Evolutionary conservation across 768 basidiomycete genomes (phyloP), one percentile per base, ranked within the genome.

Genomic region (Pholiota molesta): DNA sequence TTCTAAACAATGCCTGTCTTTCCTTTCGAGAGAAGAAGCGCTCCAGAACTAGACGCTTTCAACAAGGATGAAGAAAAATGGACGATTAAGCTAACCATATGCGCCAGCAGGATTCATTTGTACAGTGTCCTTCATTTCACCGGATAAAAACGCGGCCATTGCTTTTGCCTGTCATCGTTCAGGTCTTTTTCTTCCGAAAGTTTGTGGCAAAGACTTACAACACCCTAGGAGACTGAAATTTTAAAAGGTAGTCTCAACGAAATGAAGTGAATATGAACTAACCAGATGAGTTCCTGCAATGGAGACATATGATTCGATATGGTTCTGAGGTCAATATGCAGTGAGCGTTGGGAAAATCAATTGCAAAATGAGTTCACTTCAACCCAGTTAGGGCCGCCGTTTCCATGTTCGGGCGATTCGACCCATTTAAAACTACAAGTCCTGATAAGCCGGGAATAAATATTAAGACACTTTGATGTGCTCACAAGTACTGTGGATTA

Each of bases 91-190:
- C 79, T 29, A 53, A 89, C 89, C 88, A 71, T 92, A 91, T 53
- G 88, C 86, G 16, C 90, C 92, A 14, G 89, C 91, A 14, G 90
- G 90, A 69, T 90, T 87, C 77, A 95, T 82, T 70, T 93, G 87
- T 5, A 94, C 92, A 0, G 94, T 96, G 66, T 97, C 94, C 71
- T 90, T 90, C 84, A 98, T 97, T 75, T 99, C 97, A 11, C 97
- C 97, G 0, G 93, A 95, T 42, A 98, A 78, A 72, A 98, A 94
- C 0, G 97, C 96, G 0, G 95, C 76, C 93, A 98, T 95, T 0
- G 96, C 92, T 78, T 98, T 99, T 1, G 92, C 83, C 92, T 92
- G 55, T 5, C 10, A 16, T 44, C 21, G 4, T 52, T 42, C 52
- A 42, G 37, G 35, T 29, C 31, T 40, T n/a, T 21, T 17, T 11